Evolutionary conservation across 2,329 filamentous ascomycete species (phyloP).

Genomic region (Aspergillus aculeatus): DNA sequence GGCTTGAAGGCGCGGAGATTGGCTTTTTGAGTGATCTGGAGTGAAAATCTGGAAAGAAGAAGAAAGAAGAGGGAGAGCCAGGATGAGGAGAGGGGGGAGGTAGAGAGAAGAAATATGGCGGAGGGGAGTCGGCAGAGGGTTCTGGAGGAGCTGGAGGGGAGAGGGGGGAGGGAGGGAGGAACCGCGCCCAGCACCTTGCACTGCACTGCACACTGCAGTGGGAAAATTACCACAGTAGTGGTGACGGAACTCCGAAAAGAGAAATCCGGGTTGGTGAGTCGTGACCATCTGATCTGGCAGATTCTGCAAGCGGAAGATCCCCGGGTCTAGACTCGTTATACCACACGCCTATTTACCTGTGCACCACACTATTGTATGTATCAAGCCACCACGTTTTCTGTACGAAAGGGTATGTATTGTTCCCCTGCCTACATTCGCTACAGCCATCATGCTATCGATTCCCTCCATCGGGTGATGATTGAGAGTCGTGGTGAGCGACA

Average conservation of each 20-base stretch:
- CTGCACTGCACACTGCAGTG: not conserved
- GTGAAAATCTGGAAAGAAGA: not conserved
- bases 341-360: not conserved
- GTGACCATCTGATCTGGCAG: constrained; percentile 22
- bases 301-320: constrained; percentile 23
- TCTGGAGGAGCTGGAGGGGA: not conserved
- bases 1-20: not conserved
- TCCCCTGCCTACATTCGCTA: not conserved
- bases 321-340: constrained; percentile 18
- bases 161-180: not conserved
- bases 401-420: not conserved
- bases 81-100: constrained; percentile 1
- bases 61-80: constrained; percentile 5
- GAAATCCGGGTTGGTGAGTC: constrained; percentile 17
- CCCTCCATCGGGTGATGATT: not conserved
- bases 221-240: not conserved
- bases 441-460: not conserved
- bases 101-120: constrained; percentile 8
- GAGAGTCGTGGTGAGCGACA: not conserved
- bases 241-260: constrained; percentile 20
- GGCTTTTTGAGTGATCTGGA: constrained; percentile 6
- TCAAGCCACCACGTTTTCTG: not conserved
- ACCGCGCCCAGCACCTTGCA: no score
- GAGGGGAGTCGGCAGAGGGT: not conserved
- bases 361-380: not conserved